A percentile compares a stretch with the other conserved stretches of the same genome.
Evolutionary conservation across 2,329 filamentous ascomycete species (phyloP).

Genomic region (Ceratocystis alfenasii): DNA sequence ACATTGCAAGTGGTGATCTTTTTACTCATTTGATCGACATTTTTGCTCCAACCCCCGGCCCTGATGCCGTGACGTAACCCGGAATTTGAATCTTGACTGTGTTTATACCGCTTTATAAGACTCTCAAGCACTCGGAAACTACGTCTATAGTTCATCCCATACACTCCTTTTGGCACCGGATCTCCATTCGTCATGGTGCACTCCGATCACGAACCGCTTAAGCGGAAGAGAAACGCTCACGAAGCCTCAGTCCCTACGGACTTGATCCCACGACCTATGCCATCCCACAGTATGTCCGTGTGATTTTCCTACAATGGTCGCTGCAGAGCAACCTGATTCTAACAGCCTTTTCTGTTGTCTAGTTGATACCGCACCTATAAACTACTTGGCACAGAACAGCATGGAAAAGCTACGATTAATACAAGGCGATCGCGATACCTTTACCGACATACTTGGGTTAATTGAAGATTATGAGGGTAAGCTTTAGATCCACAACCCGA

Average conservation of each 20-base stretch:
- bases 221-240: constrained; percentile 22
- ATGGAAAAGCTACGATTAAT: constrained; percentile 39
- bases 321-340: not conserved
- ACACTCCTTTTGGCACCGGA: not conserved
- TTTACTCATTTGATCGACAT: not conserved
- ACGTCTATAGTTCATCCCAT: not conserved
- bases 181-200: constrained; percentile 14
- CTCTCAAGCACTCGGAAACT: not conserved
- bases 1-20: no score
- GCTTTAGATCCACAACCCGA: constrained; percentile 11
- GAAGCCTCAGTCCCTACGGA: constrained; percentile 18
- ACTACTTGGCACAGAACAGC: constrained; percentile 40
- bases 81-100: not conserved
- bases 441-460: constrained; percentile 59
- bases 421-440: constrained; percentile 50
- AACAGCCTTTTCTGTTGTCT: not conserved
- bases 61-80: not conserved
- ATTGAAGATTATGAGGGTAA: constrained; percentile 65
- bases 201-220: constrained; percentile 19
- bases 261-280: constrained; percentile 19
- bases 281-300: constrained; percentile 19
- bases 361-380: constrained; percentile 31
- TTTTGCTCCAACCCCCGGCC: not conserved
- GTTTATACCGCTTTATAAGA: not conserved
- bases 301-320: not conserved